Conservation (phyloP, 495 filamentous ascomycete genomes). For the Echria macrotheca region DNA sequence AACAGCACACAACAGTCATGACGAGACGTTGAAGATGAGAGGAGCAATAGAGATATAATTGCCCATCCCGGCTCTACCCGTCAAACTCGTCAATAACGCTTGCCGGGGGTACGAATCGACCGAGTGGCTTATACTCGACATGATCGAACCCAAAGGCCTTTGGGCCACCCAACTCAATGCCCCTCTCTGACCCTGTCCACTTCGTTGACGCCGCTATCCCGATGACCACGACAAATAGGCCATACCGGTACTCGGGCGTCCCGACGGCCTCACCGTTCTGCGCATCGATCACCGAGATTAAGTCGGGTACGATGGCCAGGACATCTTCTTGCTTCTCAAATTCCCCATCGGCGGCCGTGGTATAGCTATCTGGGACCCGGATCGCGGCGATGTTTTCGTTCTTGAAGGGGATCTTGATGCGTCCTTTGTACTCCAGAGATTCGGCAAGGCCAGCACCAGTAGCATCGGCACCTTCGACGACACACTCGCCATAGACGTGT, state of each 20-base stretch:
- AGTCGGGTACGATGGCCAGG: constrained; percentile 54
- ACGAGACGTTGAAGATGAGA: no score
- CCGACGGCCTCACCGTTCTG: constrained; percentile 56
- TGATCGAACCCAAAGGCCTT: constrained; percentile 48
- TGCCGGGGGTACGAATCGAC: constrained; percentile 41
- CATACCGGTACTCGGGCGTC: constrained; percentile 57
- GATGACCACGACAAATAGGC: constrained; percentile 51
- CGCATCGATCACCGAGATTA: constrained; percentile 56
- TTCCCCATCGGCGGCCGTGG: neutral
- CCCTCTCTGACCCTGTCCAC: constrained; percentile 48
- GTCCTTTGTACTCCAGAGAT: constrained; percentile 24
- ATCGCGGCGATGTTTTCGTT: constrained; percentile 59
- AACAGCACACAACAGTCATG: no score
- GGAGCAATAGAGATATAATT: no score
- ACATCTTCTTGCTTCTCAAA: constrained; percentile 38
- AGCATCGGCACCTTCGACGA: constrained; percentile 44
- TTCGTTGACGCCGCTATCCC: constrained; percentile 52
- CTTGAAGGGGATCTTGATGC: constrained; percentile 56
- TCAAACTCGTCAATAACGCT: constrained; percentile 52
- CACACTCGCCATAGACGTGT: constrained; percentile 48
- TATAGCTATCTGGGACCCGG: constrained; percentile 18
- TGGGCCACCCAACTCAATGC: constrained; percentile 48
- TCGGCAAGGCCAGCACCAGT: constrained; percentile 6
- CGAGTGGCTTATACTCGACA: constrained; percentile 42
- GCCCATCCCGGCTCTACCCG: no score